These are phyloP conservation scores for Cenococcum geophilum DNA, from an alignment of 495 filamentous ascomycete genomes.

Conservation along the genomic window DNA sequence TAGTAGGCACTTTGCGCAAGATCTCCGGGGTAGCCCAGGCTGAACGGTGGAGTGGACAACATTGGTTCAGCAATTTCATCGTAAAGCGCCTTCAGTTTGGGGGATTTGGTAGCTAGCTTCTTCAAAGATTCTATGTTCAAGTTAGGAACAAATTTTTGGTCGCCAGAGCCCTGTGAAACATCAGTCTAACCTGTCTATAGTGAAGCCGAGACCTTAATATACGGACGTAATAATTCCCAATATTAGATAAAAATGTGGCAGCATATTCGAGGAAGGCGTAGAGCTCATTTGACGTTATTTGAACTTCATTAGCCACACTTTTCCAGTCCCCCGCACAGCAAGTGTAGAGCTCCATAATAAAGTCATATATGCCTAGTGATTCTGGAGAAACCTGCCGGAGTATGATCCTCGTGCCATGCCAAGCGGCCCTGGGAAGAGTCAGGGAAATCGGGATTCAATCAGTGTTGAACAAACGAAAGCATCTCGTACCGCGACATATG, in stretches of 20 bases:
- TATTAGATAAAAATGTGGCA: slow-evolving; percentile 28
- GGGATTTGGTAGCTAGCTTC: slow-evolving; percentile 20
- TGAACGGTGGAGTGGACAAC: slow-evolving; percentile 21
- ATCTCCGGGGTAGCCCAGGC: slow-evolving; percentile 29
- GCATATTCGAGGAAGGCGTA: slow-evolving; percentile 31
- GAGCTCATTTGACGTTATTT: slow-evolving; percentile 9
- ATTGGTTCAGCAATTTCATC: slow-evolving; percentile 15
- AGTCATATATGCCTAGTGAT: slow-evolving; percentile 38
- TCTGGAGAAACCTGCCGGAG: slow-evolving; percentile 43
- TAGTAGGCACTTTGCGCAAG: slow-evolving; percentile 33
- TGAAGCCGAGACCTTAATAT: background rate
- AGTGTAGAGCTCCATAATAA: slow-evolving; percentile 39
- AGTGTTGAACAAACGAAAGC: too few relatives aligned
- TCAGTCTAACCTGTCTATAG: background rate
- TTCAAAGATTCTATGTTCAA: slow-evolving; percentile 18
- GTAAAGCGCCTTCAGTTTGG: background rate
- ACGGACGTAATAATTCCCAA: slow-evolving; percentile 31
- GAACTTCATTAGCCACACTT: slow-evolving; percentile 16
- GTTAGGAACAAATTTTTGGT: slow-evolving; percentile 36
- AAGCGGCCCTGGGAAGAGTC: slow-evolving; percentile 35
- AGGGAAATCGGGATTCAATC: too few relatives aligned
- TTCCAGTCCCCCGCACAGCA: slow-evolving; percentile 39
- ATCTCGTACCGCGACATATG: background rate
- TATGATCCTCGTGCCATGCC: slow-evolving; percentile 40
- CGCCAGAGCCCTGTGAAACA: slow-evolving; percentile 23